Conservation (phyloP, 805 yeast genomes). For the Starmerella floricola region DNA sequence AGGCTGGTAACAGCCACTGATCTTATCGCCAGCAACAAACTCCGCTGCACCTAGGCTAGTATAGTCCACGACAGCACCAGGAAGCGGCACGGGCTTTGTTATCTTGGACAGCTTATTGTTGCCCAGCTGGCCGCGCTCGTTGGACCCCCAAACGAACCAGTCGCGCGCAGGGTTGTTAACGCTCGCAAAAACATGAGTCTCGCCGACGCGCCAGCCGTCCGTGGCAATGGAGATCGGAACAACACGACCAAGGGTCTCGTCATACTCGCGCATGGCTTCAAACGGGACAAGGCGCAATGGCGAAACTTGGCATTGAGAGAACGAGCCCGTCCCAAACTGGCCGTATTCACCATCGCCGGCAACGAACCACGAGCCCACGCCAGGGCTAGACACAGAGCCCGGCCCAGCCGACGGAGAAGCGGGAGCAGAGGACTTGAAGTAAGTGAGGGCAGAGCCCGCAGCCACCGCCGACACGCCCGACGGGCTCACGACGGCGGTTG, state of each 20-base stretch:
- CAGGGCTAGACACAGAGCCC: no score
- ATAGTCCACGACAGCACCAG: background rate
- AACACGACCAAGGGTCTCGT: constrained; percentile 35
- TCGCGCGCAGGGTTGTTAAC: constrained; percentile 37
- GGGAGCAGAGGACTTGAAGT: constrained; percentile 28
- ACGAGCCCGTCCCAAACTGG: constrained; percentile 70
- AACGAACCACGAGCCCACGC: constrained; percentile 35
- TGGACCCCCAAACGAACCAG: constrained; percentile 69
- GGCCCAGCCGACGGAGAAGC: constrained; percentile 10
- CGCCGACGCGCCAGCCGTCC: constrained; percentile 46
- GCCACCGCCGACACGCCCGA: constrained; percentile 32
- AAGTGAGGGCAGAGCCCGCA: constrained; percentile 63
- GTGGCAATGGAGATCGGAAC: constrained; percentile 36
- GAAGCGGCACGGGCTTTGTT: constrained; percentile 21
- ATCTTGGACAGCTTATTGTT: constrained; percentile 59
- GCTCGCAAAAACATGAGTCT: constrained; percentile 51
- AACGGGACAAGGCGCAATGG: constrained; percentile 50
- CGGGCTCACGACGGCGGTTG: constrained; percentile 24
- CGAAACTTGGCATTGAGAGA: constrained; percentile 54
- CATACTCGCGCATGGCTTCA: constrained; percentile 39
- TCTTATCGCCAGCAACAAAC: constrained; percentile 21
- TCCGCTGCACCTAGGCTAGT: constrained; percentile 7
- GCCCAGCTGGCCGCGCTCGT: constrained; percentile 72
- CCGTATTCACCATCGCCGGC: constrained; percentile 83
- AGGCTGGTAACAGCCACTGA: constrained; percentile 18